These are phyloP conservation scores for Fusarium protoensiforme DNA, from an alignment of 2,329 filamentous ascomycete genomes.

Conservation along the genomic window DNA sequence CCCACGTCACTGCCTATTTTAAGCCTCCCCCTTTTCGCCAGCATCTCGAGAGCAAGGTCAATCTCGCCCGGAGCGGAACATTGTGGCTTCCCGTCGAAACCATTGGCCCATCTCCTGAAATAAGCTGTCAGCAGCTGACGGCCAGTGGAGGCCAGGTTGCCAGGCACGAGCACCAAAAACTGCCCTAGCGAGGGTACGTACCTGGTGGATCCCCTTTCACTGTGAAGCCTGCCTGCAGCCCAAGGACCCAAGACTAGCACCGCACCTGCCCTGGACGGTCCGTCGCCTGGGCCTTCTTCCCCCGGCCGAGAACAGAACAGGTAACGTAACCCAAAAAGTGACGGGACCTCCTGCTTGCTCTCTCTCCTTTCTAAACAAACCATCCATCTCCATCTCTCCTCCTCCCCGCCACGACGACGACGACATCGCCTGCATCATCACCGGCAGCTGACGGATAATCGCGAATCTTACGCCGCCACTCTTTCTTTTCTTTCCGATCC, in stretches of 20 bases:
- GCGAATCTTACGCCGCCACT: conserved; percentile 35
- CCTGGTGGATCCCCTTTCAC: background rate
- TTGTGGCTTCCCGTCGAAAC: background rate
- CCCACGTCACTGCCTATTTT: background rate
- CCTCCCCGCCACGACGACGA: conserved; percentile 32
- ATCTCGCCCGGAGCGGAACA: conserved; percentile 34
- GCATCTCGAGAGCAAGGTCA: conserved; percentile 28
- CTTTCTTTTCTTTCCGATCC: conserved; percentile 29
- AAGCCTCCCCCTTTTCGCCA: conserved; percentile 33
- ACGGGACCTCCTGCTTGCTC: conserved; percentile 20
- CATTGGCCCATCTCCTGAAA: conserved; percentile 18
- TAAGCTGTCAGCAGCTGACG: conserved; percentile 29
- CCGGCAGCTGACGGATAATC: conserved; percentile 40
- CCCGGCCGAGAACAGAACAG: conserved; percentile 47
- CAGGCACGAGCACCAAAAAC: conserved; percentile 6
- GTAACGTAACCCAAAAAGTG: conserved; percentile 47
- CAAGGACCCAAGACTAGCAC: conserved; percentile 1
- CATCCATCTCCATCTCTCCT: conserved; percentile 31
- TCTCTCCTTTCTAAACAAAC: conserved; percentile 41
- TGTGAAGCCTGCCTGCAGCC: background rate
- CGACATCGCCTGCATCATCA: conserved; percentile 39
- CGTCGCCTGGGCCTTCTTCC: conserved; percentile 26
- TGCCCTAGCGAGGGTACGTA: conserved; percentile 22
- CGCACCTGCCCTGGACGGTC: conserved; percentile 26
- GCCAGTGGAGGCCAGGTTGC: conserved; percentile 16